phyloP scores from a whole-genome alignment of 1,284 basidiomycete species.

The Cronartium ribicola region DNA sequence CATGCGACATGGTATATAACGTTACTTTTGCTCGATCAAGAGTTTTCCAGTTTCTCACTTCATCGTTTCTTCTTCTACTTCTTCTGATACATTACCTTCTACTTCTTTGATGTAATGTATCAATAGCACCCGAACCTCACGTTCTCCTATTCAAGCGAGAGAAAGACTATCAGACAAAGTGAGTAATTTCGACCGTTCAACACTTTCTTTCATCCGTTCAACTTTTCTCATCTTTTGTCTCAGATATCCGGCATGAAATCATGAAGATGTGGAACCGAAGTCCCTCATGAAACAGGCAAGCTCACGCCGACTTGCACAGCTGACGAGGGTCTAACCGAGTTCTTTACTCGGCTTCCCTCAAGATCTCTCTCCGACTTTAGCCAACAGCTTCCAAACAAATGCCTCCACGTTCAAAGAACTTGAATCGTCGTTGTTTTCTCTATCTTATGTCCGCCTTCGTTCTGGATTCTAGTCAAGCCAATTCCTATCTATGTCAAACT shows the following conservation, averaged over 20 bases:
- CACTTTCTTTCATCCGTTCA: not conserved
- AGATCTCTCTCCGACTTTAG: not conserved
- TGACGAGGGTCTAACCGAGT: too few relatives aligned
- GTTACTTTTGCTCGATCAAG: not conserved
- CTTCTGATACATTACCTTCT: not conserved
- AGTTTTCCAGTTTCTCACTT: not conserved
- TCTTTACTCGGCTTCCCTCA: not conserved
- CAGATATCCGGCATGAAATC: constrained; percentile 1
- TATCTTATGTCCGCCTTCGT: not conserved
- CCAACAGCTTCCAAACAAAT: not conserved
- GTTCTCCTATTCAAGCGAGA: constrained; percentile 35
- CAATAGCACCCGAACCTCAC: constrained; percentile 34
- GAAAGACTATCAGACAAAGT: constrained; percentile 41
- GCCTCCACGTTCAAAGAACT: not conserved
- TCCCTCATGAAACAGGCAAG: not conserved
- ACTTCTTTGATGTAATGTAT: not conserved
- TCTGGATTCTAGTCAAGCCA: not conserved
- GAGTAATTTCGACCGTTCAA: not conserved
- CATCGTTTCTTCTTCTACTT: not conserved
- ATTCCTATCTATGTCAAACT: not conserved
- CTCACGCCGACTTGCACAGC: not conserved
- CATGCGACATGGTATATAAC: constrained; percentile 27
- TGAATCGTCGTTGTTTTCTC: not conserved
- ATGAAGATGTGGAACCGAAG: not conserved
- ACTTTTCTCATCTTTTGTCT: not conserved